A percentile compares a stretch with the other conserved stretches of the same genome.
Evolutionary conservation across 2,329 filamentous ascomycete species (phyloP).

Genomic region (Diaporthe batatas): DNA sequence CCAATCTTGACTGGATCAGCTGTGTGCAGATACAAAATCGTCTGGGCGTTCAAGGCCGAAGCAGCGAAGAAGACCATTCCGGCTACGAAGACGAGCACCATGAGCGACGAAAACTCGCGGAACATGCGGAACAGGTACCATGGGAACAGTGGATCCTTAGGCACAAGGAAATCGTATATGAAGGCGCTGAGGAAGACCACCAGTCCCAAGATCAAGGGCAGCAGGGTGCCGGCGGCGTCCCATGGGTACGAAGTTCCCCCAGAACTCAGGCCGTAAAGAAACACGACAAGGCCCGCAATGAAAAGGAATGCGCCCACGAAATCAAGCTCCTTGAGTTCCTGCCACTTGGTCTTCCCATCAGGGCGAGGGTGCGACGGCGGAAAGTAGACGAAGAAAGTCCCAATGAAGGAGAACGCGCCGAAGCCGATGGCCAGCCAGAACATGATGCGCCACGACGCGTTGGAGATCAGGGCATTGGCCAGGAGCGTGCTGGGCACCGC

Average conservation of each 20-base stretch:
- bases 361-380: not conserved
- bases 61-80: not conserved
- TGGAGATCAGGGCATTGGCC: not conserved
- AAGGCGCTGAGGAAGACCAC: not conserved
- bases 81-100: not conserved
- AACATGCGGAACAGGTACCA: not conserved
- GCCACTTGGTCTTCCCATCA: not conserved
- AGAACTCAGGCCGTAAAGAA: not conserved
- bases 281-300: not conserved
- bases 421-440: not conserved
- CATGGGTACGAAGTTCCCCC: not conserved
- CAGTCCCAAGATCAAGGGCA: not conserved
- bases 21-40: not conserved
- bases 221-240: not conserved
- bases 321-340: not conserved
- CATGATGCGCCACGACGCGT: not conserved
- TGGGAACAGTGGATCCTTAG: not conserved
- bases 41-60: not conserved
- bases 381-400: not conserved
- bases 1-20: not conserved
- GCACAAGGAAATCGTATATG: not conserved
- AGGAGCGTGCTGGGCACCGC: not conserved
- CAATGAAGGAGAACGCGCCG: not conserved
- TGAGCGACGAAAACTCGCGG: not conserved
- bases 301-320: not conserved